Conservation (phyloP, 1,139 yeast genomes). For the Yamadazyma pseudoaaseri region DNA sequence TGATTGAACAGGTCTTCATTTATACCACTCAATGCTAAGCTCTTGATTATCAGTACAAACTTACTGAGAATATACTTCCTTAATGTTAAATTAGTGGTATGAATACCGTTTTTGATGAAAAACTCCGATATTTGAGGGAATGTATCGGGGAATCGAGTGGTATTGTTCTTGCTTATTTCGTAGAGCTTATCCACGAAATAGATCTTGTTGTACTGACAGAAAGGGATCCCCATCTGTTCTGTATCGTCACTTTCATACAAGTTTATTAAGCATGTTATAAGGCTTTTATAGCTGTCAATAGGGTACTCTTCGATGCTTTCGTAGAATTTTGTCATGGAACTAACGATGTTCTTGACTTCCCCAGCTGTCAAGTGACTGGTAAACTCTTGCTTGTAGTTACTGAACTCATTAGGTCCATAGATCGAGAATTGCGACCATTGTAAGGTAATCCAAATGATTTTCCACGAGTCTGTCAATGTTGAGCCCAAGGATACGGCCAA, state of each 20-base stretch:
- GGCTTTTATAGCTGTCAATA: constrained; percentile 42
- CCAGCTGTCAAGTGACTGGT: constrained; percentile 28
- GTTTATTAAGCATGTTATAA: constrained; percentile 45
- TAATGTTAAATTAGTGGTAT: constrained; percentile 13
- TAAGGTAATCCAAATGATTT: constrained; percentile 60
- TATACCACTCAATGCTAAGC: constrained; percentile 43
- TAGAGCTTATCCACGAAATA: constrained; percentile 38
- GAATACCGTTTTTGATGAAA: constrained; percentile 34
- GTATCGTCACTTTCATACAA: constrained; percentile 18
- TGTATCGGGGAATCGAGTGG: constrained; percentile 44
- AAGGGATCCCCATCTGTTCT: constrained; percentile 2
- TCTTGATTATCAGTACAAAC: constrained; percentile 49
- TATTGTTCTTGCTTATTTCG: constrained; percentile 50
- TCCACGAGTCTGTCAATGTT: constrained; percentile 68
- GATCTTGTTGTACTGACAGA: constrained; percentile 42
- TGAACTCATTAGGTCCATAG: constrained; percentile 57
- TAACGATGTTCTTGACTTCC: constrained; percentile 56
- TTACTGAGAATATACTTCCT: constrained; percentile 29
- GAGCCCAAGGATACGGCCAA: constrained; percentile 80
- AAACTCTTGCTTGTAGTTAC: constrained; percentile 22
- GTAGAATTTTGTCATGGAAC: constrained; percentile 55
- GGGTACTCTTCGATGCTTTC: constrained; percentile 62
- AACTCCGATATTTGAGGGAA: constrained; percentile 50
- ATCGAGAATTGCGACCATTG: constrained; percentile 72
- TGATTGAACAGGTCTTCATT: constrained; percentile 15